phyloP scores from a whole-genome alignment of 2,329 filamentous ascomycete genomes.

The Aspergillus pseudoviridinutans region DNA sequence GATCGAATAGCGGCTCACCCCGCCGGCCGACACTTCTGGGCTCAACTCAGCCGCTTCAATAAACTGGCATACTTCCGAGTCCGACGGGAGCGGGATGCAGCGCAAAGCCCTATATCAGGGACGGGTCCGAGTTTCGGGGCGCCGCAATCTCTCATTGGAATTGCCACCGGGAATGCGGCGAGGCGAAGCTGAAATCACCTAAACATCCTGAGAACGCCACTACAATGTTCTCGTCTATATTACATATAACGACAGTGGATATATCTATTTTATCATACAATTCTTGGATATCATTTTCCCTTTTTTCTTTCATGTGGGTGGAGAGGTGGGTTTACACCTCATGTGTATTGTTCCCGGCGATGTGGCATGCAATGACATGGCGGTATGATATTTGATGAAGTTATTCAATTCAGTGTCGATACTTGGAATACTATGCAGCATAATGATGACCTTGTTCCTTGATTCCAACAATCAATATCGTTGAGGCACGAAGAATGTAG shows the following conservation, averaged over 20 bases:
- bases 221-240: not conserved
- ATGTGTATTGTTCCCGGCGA: not conserved
- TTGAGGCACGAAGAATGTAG: not conserved
- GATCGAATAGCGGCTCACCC: slow-evolving; percentile 81
- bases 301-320: not conserved
- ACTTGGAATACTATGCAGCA: not conserved
- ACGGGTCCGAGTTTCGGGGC: slow-evolving; percentile 23
- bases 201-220: not conserved
- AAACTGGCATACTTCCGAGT: slow-evolving; percentile 81
- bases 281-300: slow-evolving; percentile 5
- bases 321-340: not conserved
- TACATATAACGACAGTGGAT: not conserved
- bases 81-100: slow-evolving; percentile 56
- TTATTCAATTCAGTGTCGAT: not conserved
- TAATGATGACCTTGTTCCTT: not conserved
- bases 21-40: slow-evolving; percentile 92
- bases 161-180: slow-evolving; percentile 30
- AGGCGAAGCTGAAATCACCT: slow-evolving; percentile 18
- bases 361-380: not conserved
- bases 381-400: not conserved
- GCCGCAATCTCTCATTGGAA: slow-evolving; percentile 34
- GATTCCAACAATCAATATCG: not conserved
- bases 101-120: slow-evolving; percentile 21
- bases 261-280: not conserved
- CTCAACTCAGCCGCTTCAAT: slow-evolving; percentile 76